Evolutionary conservation across 208 protist species (phyloP).

Genomic region (Acanthamoeba triangularis): DNA sequence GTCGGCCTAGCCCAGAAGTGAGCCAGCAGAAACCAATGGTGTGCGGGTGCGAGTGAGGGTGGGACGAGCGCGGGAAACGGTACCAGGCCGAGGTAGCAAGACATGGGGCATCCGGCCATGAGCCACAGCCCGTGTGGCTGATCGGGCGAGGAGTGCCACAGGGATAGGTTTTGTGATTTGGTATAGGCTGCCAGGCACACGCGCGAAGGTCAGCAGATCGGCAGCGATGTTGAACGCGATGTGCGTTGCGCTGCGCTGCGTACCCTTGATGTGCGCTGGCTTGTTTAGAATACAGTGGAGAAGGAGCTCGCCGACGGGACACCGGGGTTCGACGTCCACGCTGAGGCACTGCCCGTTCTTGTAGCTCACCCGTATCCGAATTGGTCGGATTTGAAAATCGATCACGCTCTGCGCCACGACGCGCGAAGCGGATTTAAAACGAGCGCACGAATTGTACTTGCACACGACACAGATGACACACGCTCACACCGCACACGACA

Average conservation of each 20-base stretch:
- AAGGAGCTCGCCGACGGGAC: conserved; percentile 47
- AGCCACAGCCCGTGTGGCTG: conserved; percentile 41
- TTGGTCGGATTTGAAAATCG: conserved; percentile 25
- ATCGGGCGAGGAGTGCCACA: background rate
- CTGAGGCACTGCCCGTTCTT: conserved; percentile 41
- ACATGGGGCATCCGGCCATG: background rate
- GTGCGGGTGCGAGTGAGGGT: background rate
- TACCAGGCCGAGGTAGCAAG: conserved; percentile 36
- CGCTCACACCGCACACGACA: too few species aligned
- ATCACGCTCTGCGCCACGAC: background rate
- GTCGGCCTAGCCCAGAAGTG: background rate
- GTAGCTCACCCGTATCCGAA: conserved; percentile 19
- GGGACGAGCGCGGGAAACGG: background rate
- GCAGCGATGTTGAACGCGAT: background rate
- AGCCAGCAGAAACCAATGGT: too few species aligned
- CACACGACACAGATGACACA: background rate
- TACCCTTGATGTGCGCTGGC: background rate
- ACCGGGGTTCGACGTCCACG: conserved; percentile 38
- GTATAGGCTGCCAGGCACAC: background rate
- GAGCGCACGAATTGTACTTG: background rate
- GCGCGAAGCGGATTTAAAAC: background rate
- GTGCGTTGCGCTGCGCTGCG: background rate
- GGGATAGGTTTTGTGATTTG: conserved; percentile 11
- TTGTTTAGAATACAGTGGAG: conserved; percentile 34
- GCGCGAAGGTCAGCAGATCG: background rate